Percentiles rank a stretch among this genome's conserved stretches.
Evolutionary conservation across 2,329 filamentous ascomycete genomes (phyloP).

Genomic region (Macrophomina phaseolina): DNA sequence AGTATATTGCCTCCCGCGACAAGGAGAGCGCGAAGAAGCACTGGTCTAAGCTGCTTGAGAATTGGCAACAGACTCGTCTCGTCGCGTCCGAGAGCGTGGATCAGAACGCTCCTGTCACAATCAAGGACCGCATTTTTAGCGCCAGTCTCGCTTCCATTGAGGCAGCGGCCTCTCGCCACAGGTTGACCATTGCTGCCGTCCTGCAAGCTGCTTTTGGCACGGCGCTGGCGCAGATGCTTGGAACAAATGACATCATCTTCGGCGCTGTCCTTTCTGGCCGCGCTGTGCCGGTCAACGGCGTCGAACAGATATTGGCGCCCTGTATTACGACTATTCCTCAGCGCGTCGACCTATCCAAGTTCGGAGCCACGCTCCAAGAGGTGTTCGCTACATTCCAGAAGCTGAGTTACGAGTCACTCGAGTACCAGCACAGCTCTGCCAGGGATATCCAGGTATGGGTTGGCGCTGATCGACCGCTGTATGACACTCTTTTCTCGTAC

Average conservation of each 20-base stretch:
- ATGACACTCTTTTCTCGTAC: slow-evolving; percentile 45
- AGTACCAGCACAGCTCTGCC: slow-evolving; percentile 45
- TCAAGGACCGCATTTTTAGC: slow-evolving; percentile 25
- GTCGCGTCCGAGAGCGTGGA: slow-evolving; percentile 38
- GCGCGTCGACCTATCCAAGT: slow-evolving; percentile 36
- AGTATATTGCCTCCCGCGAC: slow-evolving; percentile 37
- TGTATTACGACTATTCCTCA: slow-evolving; percentile 47
- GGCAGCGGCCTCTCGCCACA: slow-evolving; percentile 34
- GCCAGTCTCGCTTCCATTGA: slow-evolving; percentile 37
- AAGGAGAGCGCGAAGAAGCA: slow-evolving; percentile 33
- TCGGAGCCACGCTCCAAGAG: slow-evolving; percentile 33
- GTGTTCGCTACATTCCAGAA: slow-evolving; percentile 35
- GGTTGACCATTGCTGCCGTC: slow-evolving; percentile 40
- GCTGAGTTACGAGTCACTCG: slow-evolving; percentile 37
- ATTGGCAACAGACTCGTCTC: slow-evolving; percentile 45
- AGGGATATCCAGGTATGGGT: slow-evolving; percentile 46
- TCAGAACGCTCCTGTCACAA: background rate
- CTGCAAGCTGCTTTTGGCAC: slow-evolving; percentile 44
- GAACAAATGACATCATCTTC: slow-evolving; percentile 40
- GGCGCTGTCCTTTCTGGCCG: slow-evolving; percentile 43
- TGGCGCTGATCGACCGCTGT: slow-evolving; percentile 39
- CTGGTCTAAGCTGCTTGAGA: slow-evolving; percentile 39
- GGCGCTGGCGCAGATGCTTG: slow-evolving; percentile 39
- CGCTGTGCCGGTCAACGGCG: slow-evolving; percentile 38
- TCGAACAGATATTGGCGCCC: slow-evolving; percentile 42